These are phyloP conservation scores for Ascoidea asiatica DNA, from an alignment of 805 yeast genomes.

Conservation along the genomic window DNA sequence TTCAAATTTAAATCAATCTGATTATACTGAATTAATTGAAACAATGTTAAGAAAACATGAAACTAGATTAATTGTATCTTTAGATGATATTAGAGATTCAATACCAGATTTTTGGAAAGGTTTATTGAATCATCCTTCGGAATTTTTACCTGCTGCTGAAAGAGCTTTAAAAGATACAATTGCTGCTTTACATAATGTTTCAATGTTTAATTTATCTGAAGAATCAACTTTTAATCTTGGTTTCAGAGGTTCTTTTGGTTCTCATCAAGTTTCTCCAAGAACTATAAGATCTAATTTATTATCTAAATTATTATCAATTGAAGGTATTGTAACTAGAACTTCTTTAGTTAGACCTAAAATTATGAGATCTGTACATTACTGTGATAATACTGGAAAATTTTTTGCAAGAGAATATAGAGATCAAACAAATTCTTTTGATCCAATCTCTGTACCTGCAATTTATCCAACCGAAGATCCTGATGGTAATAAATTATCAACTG, in stretches of 20 bases:
- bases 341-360: conserved; percentile 90
- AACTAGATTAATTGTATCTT: conserved; percentile 55
- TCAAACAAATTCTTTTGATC: conserved; percentile 81
- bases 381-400: conserved; percentile 70
- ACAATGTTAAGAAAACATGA: conserved; percentile 57
- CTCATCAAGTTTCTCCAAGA: conserved; percentile 77
- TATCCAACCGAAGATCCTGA: conserved; percentile 91
- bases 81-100: conserved; percentile 82
- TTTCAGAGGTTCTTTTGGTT: conserved; percentile 85
- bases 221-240: conserved; percentile 61
- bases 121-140: conserved; percentile 62
- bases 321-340: conserved; percentile 91
- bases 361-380: conserved; percentile 83
- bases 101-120: conserved; percentile 73
- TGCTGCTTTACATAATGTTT: conserved; percentile 51
- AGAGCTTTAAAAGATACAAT: conserved; percentile 75
- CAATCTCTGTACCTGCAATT: conserved; percentile 67
- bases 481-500: conserved; percentile 79
- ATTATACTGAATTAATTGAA: conserved; percentile 58
- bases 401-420: conserved; percentile 89
- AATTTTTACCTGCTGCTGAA: conserved; percentile 79
- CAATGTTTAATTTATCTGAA: conserved; percentile 38
- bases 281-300: conserved; percentile 65
- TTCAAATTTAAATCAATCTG: conserved; percentile 36
- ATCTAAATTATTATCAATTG: conserved; percentile 74